Conservation (phyloP, 1,139 yeast species). For the Taphrina flavorubra region DNA sequence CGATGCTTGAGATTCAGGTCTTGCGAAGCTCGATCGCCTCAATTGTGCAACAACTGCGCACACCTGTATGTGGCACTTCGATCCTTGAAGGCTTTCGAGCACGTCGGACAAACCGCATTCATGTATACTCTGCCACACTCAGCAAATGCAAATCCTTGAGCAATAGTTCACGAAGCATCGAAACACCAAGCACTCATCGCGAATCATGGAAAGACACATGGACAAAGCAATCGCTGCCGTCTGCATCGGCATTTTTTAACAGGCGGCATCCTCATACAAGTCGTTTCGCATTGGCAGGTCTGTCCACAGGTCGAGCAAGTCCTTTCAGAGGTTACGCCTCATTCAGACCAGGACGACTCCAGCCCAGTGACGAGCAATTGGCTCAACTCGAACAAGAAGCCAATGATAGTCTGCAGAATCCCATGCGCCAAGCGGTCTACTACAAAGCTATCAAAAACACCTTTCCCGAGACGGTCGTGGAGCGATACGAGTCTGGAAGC, state of each 20-base stretch:
- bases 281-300: background rate
- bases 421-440: conserved; percentile 71
- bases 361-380: conserved; percentile 17
- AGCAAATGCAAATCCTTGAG: background rate
- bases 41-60: conserved; percentile 7
- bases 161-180: background rate
- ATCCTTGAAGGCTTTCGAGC: background rate
- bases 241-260: background rate
- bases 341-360: conserved; percentile 14
- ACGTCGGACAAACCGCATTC: background rate
- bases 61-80: background rate
- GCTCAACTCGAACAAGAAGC: conserved; percentile 23
- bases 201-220: background rate
- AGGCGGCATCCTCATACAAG: background rate
- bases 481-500: conserved; percentile 89
- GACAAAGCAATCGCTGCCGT: background rate
- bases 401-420: conserved; percentile 10
- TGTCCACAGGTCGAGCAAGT: background rate
- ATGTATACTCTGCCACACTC: background rate
- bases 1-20: conserved; percentile 3
- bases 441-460: conserved; percentile 75
- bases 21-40: conserved; percentile 12
- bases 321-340: background rate
- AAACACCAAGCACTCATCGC: background rate
- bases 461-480: conserved; percentile 91